Conservation (phyloP, 768 basidiomycete species). For the Coprinellus aureogranulatus region DNA sequence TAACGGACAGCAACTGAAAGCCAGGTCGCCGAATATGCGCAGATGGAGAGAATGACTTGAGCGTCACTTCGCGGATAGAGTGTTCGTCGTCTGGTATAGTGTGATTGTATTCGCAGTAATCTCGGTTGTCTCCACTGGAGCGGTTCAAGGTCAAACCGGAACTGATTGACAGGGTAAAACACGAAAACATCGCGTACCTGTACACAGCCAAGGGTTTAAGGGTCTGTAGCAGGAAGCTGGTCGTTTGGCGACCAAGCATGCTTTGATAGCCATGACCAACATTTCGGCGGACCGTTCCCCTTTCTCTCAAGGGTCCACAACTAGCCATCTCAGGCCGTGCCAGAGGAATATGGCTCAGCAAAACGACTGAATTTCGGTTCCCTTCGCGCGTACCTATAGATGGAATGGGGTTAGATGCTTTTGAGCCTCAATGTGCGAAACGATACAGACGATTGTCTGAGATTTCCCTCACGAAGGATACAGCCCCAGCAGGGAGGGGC, state of each 20-base stretch:
- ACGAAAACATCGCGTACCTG: slow-evolving; percentile 53
- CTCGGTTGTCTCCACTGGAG: slow-evolving; percentile 82
- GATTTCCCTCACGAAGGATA: slow-evolving; percentile 57
- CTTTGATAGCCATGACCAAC: slow-evolving; percentile 83
- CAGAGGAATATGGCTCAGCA: slow-evolving; percentile 87
- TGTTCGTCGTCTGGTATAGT: slow-evolving; percentile 21
- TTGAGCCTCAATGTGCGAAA: too few relatives aligned
- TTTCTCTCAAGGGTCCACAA: slow-evolving; percentile 78
- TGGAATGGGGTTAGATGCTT: too few relatives aligned
- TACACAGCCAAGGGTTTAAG: slow-evolving; percentile 70
- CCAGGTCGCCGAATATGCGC: slow-evolving; percentile 73
- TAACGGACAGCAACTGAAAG: slow-evolving; percentile 76
- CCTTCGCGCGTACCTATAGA: slow-evolving; percentile 15
- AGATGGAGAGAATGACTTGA: slow-evolving; percentile 83
- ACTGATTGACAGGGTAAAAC: neutral
- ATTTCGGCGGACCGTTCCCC: slow-evolving; percentile 66
- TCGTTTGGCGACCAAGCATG: slow-evolving; percentile 77
- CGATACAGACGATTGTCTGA: slow-evolving; percentile 33
- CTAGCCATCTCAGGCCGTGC: slow-evolving; percentile 67
- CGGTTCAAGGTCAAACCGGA: neutral
- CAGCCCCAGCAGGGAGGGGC: slow-evolving; percentile 50
- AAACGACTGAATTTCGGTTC: slow-evolving; percentile 48
- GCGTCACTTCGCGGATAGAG: slow-evolving; percentile 70
- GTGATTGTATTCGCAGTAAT: slow-evolving; percentile 73
- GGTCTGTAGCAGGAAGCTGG: slow-evolving; percentile 63